Evolutionary conservation across 768 basidiomycete species (phyloP), one percentile per base, ranked within the genome.

Genomic region (Tephrocybe sp.): DNA sequence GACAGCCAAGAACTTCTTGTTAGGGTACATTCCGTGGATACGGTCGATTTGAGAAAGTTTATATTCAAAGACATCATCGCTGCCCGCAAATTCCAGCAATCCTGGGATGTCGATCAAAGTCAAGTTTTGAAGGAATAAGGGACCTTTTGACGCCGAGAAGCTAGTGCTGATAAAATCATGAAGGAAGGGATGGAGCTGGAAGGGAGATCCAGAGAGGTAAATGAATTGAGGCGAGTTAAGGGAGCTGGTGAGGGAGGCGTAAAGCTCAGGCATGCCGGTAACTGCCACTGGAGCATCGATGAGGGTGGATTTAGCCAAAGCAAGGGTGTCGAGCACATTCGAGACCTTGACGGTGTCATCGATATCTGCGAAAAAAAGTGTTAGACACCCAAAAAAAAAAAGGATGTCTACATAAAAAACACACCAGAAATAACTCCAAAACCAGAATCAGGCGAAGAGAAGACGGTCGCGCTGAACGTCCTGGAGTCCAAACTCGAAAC

Each of bases 251-350:
- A 76, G 68, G 3, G 71, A 70, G 3, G 58, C 57, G 56, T 71
- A 77, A n/a, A 77, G 63, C 34, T 69, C 65, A 1, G 75, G 74
- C 76, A 77, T 77, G n/a, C 74, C 75, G n/a, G 68, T 8, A 8
- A 77, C 74, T 9, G 73, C 63, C 24, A 60, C 56, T 3, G 74
- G 74, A 39, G 69, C 65, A 18, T 76, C 72, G 38, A 75, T 58
- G 33, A 76, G 63, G 5, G 74, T 75, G 15, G 72, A 57, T 53
- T 72, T 65, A 34, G 70, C 55, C n/a, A 71, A 58, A 24, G 62
- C 58, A 3, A 62, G 47, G 28, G 57, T 69, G 56, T 75, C 63
- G 24, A 74, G 67, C 18, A 68, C 71, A 50, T 75, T 62, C 0
- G 74, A 68, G 12, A 75, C 57, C 54, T 77, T 77, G 34, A 77